Conservation (phyloP, 345 rosid species). For the Passiflora organensis region DNA sequence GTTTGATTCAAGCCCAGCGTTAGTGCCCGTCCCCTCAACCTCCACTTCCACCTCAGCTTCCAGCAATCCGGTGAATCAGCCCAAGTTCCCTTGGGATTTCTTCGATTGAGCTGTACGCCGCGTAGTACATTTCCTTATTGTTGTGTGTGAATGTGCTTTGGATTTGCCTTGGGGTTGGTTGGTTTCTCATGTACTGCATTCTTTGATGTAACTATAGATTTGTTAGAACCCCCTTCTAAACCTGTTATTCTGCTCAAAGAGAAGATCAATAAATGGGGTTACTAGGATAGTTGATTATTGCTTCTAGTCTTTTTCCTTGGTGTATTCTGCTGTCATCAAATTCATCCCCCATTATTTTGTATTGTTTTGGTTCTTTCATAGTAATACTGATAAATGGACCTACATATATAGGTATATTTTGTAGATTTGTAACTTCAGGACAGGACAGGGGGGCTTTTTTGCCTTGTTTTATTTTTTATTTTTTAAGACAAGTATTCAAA, state of each 20-base stretch:
- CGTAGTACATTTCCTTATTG: constrained; percentile 3
- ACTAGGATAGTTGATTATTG: constrained; percentile 25
- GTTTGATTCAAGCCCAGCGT: constrained; percentile 50
- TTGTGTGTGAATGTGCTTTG: constrained; percentile 59
- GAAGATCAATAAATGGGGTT: constrained; percentile 57
- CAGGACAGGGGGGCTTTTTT: neutral
- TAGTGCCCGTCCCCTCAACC: constrained; percentile 32
- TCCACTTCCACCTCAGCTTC: constrained; percentile 21
- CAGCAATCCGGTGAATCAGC: constrained; percentile 37
- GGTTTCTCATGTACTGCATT: constrained; percentile 49
- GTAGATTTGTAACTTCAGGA: neutral
- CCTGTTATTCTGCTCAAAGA: constrained; percentile 21
- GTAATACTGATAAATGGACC: neutral
- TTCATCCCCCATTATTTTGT: constrained; percentile 22
- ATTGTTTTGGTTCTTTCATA: constrained; percentile 13
- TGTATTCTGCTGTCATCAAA: constrained; percentile 8
- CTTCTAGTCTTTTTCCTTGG: constrained; percentile 4
- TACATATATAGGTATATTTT: neutral
- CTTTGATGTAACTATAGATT: constrained; percentile 87
- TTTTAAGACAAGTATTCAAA: too few species aligned
- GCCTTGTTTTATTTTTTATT: neutral
- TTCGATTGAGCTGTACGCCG: constrained; percentile 42
- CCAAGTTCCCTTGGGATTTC: constrained; percentile 90
- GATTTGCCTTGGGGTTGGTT: constrained; percentile 28
- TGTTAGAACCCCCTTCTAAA: constrained; percentile 27